Evolutionary conservation across 768 basidiomycete species (phyloP), one percentile per base, ranked within the genome.

Genomic region (Podaxis sp.): DNA sequence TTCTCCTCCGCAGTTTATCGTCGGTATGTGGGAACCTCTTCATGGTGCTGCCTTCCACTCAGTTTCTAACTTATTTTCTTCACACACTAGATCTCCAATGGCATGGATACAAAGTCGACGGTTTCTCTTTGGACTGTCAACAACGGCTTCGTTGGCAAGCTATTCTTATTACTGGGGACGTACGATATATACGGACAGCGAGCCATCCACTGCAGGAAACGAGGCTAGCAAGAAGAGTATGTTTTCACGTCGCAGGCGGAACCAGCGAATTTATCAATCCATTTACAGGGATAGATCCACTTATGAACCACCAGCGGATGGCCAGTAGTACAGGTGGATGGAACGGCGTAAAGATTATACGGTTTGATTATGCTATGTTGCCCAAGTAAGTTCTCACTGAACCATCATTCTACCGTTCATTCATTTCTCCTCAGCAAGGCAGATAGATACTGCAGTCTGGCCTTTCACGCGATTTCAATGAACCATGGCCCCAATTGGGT

Each of bases 401-500:
- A 26, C 10, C 20, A 5, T 46, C 41, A 6, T 17, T 20, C 13
- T 8, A 37, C n/a, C n/a, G 3, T 11, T 41, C 10, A 24, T 10
- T 55, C 22, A 36, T 26, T 26, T n/a, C 3, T 37, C 28, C 28
- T 22, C 30, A 62, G 60, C 50, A 54, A 46, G n/a, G 53, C 17
- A 15, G 52, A 55, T 37, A 53, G 60, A 36, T 55, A 46, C 28
- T 33, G n/a, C 10, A 62, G 60, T 36, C 33, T 62, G 10, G 40
- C 17, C 4, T 62, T 55, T 22, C 28, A 55, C 12, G 28, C 41
- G 4, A 24, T 53, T 8, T 33, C 26, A 30, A 48, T 62, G 53
- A 33, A 30, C 17, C 60, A 46, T 15, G 52, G 53, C 4, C 28
- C 33, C 6, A 36, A 48, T 22, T 62, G 40, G 60, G 33, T 48